Evolutionary conservation across 257 asterid genomes (phyloP).

Genomic region (Fraxinus quadrangulata): DNA sequence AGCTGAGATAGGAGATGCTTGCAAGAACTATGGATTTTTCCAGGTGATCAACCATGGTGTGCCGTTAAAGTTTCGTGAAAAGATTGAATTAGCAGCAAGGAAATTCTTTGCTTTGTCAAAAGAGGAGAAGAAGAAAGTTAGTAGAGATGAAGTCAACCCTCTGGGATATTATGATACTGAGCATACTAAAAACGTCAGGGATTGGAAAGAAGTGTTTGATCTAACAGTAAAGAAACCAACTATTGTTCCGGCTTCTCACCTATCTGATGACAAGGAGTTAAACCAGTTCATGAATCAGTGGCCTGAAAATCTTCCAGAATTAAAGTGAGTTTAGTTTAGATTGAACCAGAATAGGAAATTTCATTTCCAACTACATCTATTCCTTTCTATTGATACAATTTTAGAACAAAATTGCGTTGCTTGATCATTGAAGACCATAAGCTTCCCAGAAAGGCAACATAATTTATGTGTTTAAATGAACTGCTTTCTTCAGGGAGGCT

Average conservation of each 20-base stretch:
- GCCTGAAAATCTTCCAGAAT: slow-evolving; percentile 55
- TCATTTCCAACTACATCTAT: too few relatives aligned
- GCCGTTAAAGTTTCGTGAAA: slow-evolving; percentile 41
- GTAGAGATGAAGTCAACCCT: slow-evolving; percentile 46
- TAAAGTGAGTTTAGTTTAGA: slow-evolving; percentile 34
- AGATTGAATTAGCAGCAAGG: slow-evolving; percentile 50
- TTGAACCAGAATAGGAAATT: not conserved
- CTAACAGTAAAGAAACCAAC: slow-evolving; percentile 49
- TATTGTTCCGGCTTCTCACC: slow-evolving; percentile 47
- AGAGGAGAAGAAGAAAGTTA: slow-evolving; percentile 60
- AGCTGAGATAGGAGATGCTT: slow-evolving; percentile 54
- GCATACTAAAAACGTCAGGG: slow-evolving; percentile 67
- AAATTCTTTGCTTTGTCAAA: slow-evolving; percentile 52
- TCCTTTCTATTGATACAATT: not conserved
- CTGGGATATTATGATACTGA: slow-evolving; percentile 67
- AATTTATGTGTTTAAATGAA: not conserved
- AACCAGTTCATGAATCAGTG: slow-evolving; percentile 44
- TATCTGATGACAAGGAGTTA: slow-evolving; percentile 46
- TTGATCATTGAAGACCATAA: not conserved
- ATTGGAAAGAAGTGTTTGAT: slow-evolving; percentile 82
- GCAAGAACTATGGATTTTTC: slow-evolving; percentile 70
- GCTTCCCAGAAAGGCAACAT: not conserved
- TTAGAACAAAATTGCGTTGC: too few relatives aligned
- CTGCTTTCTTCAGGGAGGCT: slow-evolving; percentile 42
- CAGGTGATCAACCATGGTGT: slow-evolving; percentile 89